These are phyloP conservation scores for Debaryomycetaceae sp. DNA, from an alignment of 1,139 yeast species.

Conservation along the genomic window DNA sequence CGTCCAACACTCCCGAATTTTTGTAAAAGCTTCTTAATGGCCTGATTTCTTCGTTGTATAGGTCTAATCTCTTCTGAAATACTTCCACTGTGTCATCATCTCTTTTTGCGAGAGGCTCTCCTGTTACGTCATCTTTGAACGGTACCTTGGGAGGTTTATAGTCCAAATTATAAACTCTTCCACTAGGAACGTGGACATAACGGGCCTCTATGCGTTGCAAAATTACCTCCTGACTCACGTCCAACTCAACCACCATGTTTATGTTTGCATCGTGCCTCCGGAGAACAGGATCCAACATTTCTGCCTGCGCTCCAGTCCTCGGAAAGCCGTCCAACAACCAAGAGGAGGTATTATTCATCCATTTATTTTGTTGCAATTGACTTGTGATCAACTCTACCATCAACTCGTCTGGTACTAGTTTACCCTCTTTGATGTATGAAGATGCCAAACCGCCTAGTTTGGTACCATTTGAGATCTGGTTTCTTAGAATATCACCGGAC, in stretches of 20 bases:
- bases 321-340: constrained; percentile 95
- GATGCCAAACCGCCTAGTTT: constrained; percentile 59
- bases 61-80: constrained; percentile 62
- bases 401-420: constrained; percentile 66
- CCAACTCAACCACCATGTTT: constrained; percentile 76
- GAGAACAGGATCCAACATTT: constrained; percentile 50
- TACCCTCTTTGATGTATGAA: constrained; percentile 56
- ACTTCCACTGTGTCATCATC: constrained; percentile 75
- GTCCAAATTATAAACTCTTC: constrained; percentile 79
- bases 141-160: constrained; percentile 86
- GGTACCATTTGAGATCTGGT: constrained; percentile 57
- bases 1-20: constrained; percentile 48
- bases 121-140: constrained; percentile 83
- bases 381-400: constrained; percentile 59
- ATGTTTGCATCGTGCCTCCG: constrained; percentile 35
- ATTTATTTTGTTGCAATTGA: constrained; percentile 42
- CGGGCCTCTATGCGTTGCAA: constrained; percentile 79
- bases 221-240: constrained; percentile 78
- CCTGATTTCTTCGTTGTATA: constrained; percentile 54
- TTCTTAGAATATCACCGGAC: constrained; percentile 79
- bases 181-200: constrained; percentile 81
- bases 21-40: constrained; percentile 67
- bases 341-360: constrained; percentile 46
- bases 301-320: constrained; percentile 72
- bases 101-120: constrained; percentile 77